Conservation (phyloP, 176 grass and related monocot genomes). For the Bolboschoenus planiculmis region DNA sequence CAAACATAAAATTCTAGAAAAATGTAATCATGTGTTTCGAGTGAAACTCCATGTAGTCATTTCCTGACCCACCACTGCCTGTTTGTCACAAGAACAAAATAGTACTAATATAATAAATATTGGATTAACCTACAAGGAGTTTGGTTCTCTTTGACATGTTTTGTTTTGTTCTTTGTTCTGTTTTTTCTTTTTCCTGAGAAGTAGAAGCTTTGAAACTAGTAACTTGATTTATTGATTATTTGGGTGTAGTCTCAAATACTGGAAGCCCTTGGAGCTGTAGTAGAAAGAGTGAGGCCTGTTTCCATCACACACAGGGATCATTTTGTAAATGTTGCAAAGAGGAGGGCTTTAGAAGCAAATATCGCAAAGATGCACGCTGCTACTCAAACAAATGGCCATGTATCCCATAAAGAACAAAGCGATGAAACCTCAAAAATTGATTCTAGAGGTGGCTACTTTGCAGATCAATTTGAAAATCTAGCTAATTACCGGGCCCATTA, state of each 20-base stretch:
- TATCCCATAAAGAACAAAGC: neutral
- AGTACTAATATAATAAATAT: neutral
- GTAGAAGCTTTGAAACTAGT: neutral
- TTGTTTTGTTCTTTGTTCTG: too few species aligned
- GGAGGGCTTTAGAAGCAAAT: conserved; percentile 74
- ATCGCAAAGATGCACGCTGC: conserved; percentile 18
- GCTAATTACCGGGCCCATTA: conserved; percentile 87
- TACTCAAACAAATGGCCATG: conserved; percentile 21
- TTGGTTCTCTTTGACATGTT: neutral
- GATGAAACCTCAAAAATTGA: conserved; percentile 19
- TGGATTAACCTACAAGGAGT: neutral
- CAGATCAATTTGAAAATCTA: conserved; percentile 96
- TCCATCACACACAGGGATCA: conserved; percentile 82
- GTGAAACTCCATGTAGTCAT: neutral
- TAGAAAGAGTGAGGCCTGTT: conserved; percentile 87
- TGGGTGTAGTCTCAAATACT: conserved; percentile 79
- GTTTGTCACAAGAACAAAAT: neutral
- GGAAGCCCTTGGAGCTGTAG: conserved; percentile 78
- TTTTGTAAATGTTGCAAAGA: conserved; percentile 93
- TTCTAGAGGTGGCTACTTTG: conserved; percentile 77
- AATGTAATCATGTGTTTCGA: neutral
- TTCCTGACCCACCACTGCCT: neutral
- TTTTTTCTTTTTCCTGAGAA: neutral
- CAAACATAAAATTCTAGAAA: neutral
- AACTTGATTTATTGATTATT: neutral